phyloP scores from a whole-genome alignment of 2,329 filamentous ascomycete species.

The Ophiocordyceps robertsii region DNA sequence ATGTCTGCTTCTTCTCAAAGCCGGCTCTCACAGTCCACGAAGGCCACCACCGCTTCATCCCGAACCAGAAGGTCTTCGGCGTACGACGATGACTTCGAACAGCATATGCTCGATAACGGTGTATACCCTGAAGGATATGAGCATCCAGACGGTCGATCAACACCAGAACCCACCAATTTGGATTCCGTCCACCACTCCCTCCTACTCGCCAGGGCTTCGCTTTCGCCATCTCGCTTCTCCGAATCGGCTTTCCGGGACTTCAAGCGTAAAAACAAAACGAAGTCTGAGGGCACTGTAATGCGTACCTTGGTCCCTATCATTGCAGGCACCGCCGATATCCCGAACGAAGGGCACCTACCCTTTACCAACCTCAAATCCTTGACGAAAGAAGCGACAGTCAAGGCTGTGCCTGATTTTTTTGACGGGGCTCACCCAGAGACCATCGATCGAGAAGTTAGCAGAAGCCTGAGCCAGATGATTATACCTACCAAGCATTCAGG shows the following conservation, averaged over 20 bases:
- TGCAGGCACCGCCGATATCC: slow-evolving; percentile 1
- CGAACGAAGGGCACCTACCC: neutral
- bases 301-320: slow-evolving; percentile 1
- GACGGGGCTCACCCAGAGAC: neutral
- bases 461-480: neutral
- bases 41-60: neutral
- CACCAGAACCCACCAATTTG: slow-evolving; percentile 3
- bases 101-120: slow-evolving; percentile 3
- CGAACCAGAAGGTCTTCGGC: neutral
- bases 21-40: neutral
- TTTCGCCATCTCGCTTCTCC: slow-evolving; percentile 3
- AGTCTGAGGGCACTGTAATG: slow-evolving; percentile 1
- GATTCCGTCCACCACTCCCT: slow-evolving; percentile 1
- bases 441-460: neutral
- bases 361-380: slow-evolving; percentile 1
- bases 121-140: slow-evolving; percentile 2
- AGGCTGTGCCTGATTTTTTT: neutral
- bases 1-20: neutral
- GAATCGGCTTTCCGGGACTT: slow-evolving; percentile 1
- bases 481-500: neutral
- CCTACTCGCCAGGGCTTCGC: neutral
- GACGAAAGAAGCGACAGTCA: neutral
- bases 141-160: neutral
- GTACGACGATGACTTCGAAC: slow-evolving; percentile 4
- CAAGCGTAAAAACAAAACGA: neutral